Conservation (phyloP, 257 asterid species). For the Datura wrightii region DNA sequence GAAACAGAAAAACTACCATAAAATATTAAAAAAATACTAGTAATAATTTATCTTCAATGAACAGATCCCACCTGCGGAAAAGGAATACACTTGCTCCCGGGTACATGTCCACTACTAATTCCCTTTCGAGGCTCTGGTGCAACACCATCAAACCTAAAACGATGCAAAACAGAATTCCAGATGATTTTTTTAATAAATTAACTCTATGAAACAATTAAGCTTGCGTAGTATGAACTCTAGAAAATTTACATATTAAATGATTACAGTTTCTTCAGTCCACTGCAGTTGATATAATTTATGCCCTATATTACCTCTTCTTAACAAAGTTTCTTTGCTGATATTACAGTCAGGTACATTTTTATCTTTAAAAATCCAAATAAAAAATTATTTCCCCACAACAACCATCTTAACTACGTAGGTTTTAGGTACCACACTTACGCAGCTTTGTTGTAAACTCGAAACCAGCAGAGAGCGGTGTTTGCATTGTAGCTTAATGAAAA, state of each 20-base stretch:
- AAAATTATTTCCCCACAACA: background rate
- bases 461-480: background rate
- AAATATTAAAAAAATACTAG: background rate
- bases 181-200: background rate
- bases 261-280: background rate
- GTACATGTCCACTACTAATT: conserved; percentile 86
- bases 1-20: background rate
- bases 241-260: background rate
- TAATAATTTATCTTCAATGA: background rate
- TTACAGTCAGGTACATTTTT: background rate
- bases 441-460: background rate
- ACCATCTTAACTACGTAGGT: background rate
- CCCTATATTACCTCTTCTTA: background rate
- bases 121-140: conserved; percentile 99
- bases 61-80: conserved; percentile 73
- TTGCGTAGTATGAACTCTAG: background rate
- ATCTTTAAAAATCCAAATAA: background rate
- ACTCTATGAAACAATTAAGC: conserved; percentile 9
- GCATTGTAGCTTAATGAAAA: background rate
- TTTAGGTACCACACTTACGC: background rate
- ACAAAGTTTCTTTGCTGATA: background rate
- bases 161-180: conserved; percentile 16
- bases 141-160: conserved; percentile 79
- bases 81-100: conserved; percentile 92
- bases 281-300: background rate